phyloP scores from a whole-genome alignment of 129 eudicot species.

The Ambrosia trifida region DNA sequence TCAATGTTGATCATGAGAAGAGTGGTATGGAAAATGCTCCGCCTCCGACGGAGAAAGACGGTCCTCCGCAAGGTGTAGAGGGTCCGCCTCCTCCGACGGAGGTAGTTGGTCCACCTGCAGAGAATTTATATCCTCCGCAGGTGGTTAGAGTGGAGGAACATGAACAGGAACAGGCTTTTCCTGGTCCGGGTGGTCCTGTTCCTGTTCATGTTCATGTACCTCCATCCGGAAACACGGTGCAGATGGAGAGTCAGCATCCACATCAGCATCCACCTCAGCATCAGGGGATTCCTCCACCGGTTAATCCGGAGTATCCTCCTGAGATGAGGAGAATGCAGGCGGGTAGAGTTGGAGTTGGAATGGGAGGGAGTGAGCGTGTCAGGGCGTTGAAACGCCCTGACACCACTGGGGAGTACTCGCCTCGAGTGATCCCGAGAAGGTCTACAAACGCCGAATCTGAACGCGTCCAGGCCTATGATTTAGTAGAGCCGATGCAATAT shows the following conservation, averaged over 20 bases:
- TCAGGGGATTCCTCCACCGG: slow-evolving; percentile 33
- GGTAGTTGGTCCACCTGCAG: slow-evolving; percentile 25
- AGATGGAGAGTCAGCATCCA: slow-evolving; percentile 43
- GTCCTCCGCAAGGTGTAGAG: slow-evolving; percentile 35
- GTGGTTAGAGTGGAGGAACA: slow-evolving; percentile 49
- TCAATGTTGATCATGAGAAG: slow-evolving; percentile 28
- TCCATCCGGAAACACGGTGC: slow-evolving; percentile 45
- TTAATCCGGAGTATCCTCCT: slow-evolving; percentile 46
- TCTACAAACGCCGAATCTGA: slow-evolving; percentile 44
- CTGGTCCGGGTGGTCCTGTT: too few relatives aligned
- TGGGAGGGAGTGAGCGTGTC: slow-evolving; percentile 41
- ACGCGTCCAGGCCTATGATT: slow-evolving; percentile 62
- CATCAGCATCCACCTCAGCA: slow-evolving; percentile 23
- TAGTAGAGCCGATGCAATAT: slow-evolving; percentile 94
- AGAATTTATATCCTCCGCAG: slow-evolving; percentile 52
- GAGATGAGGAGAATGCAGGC: slow-evolving; percentile 73
- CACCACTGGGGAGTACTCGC: slow-evolving; percentile 66
- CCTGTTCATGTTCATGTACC: slow-evolving; percentile 2
- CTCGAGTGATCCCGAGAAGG: slow-evolving; percentile 55
- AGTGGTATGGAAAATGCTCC: slow-evolving; percentile 23
- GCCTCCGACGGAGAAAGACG: slow-evolving; percentile 29
- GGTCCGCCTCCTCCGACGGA: slow-evolving; percentile 56
- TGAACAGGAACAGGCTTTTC: too few relatives aligned
- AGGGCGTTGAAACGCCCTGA: slow-evolving; percentile 40
- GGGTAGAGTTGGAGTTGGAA: slow-evolving; percentile 32